Evolutionary conservation across 345 rosid genomes (phyloP), one percentile per base, ranked within the genome.

Genomic region (Arabidopsis arenosa): DNA sequence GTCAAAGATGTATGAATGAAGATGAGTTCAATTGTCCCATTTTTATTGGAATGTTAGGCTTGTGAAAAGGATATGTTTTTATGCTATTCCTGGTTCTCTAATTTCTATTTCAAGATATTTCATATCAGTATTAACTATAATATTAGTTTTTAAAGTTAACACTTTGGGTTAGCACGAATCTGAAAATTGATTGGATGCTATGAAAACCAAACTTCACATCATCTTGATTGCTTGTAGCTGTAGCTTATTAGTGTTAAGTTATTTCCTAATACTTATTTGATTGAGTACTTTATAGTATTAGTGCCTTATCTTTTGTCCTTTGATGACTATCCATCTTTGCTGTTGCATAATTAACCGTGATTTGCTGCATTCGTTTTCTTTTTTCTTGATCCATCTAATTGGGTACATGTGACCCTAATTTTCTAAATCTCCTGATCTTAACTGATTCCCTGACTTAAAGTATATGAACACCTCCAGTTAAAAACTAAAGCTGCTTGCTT

Each of bases 331-430:
- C 58, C 39, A 44, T 12, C 44, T 66, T n/a, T 30, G 55, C 61
- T 76, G 39, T 61, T 68, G 55, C 37, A 48, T 28, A 21, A 48
- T 77, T 13, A 72, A 78, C 80, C 73, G 61, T 78, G 77, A 72
- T 72, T 78, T 66, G 80, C 66, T 77, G 71, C 51, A 56, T 71
- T 35, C 33, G 10, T 47, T 55, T 74, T 74, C 0, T 6, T 36
- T 55, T 70, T 67, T 40, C 53, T 47, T 63, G 36, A 39, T 64
- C 53, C 23, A 40, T 33, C 64, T 37, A 58, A 33, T 59, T 72
- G 81, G 78, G 51, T 67, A 67, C 78, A 78, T 78, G 77, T 78
- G 81, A 73, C 63, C 32, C 62, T 72, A 59, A 33, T 30, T 65
- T 63, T 66, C 51, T 64, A 11, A 49, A 65, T 66, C 63, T 18